phyloP scores from a whole-genome alignment of 2,329 filamentous ascomycete species.

The Trichoderma hamatum region DNA sequence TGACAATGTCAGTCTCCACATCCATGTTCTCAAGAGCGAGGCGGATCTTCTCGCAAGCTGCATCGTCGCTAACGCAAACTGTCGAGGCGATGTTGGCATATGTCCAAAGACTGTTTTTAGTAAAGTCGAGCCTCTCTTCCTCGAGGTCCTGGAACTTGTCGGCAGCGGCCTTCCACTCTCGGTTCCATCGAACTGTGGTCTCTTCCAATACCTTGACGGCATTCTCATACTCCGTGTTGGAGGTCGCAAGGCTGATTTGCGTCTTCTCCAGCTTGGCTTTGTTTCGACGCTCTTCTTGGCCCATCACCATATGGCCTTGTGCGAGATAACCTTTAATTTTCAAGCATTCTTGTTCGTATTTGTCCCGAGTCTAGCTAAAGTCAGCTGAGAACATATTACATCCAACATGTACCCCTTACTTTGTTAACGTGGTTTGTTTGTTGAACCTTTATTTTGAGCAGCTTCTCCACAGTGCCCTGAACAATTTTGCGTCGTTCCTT shows the following conservation, averaged over 20 bases:
- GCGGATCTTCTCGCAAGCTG: slow-evolving; percentile 94
- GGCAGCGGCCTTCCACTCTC: slow-evolving; percentile 96
- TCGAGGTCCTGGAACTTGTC: slow-evolving; percentile 99
- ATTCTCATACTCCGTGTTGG: slow-evolving; percentile 90
- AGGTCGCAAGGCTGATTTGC: slow-evolving; percentile 88
- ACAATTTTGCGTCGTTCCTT: slow-evolving; percentile 97
- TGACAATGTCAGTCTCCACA: slow-evolving; percentile 89
- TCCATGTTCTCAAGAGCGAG: slow-evolving; percentile 93
- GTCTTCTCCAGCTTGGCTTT: slow-evolving; percentile 99
- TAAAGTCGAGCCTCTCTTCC: slow-evolving; percentile 94
- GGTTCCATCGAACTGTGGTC: slow-evolving; percentile 93
- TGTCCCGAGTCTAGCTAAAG: slow-evolving; percentile 71
- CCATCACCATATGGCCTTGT: slow-evolving; percentile 99
- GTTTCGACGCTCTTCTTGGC: slow-evolving; percentile 97
- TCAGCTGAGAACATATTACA: neutral
- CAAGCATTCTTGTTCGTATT: slow-evolving; percentile 95
- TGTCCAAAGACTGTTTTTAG: slow-evolving; percentile 96
- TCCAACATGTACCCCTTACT: slow-evolving; percentile 49
- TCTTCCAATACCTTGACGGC: slow-evolving; percentile 93
- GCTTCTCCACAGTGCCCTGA: slow-evolving; percentile 89
- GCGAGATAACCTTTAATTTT: slow-evolving; percentile 98
- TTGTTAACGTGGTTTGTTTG: slow-evolving; percentile 93
- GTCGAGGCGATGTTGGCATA: slow-evolving; percentile 98
- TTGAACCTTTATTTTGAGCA: slow-evolving; percentile 89
- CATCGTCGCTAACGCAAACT: slow-evolving; percentile 95